Evolutionary conservation across 2,329 filamentous ascomycete species (phyloP).

Genomic region (Colletotrichum musicola): DNA sequence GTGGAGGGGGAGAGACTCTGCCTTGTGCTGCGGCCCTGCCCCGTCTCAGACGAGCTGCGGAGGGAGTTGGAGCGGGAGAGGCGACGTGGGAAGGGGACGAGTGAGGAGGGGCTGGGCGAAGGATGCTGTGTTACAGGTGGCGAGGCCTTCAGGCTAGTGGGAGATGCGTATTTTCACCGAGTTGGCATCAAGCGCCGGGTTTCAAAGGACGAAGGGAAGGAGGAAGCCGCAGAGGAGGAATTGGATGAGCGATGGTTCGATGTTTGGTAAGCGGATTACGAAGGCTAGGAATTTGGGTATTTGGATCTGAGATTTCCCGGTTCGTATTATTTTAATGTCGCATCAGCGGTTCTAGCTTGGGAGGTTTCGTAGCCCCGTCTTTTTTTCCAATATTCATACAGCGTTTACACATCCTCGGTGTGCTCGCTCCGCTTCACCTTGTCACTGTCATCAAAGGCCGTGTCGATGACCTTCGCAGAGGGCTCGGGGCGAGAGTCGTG

Average conservation of each 20-base stretch:
- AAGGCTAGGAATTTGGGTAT: no score
- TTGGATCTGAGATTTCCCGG: no score
- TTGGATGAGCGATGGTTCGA: not conserved
- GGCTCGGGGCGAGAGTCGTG: conserved; percentile 26
- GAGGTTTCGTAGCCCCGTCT: no score
- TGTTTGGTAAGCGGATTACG: no score
- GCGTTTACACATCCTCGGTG: conserved; percentile 15
- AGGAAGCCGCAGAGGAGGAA: not conserved
- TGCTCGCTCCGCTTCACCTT: conserved; percentile 29
- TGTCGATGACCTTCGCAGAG: conserved; percentile 20
- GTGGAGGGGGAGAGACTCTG: not conserved
- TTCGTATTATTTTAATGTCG: no score
- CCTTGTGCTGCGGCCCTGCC: not conserved
- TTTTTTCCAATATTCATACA: not conserved
- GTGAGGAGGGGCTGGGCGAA: not conserved
- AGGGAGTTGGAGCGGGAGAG: not conserved
- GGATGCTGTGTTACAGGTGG: not conserved
- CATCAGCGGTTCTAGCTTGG: no score
- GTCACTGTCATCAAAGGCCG: conserved; percentile 11
- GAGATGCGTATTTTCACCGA: not conserved
- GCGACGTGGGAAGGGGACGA: not conserved
- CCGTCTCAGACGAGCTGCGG: not conserved
- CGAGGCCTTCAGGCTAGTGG: not conserved
- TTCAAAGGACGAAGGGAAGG: not conserved
- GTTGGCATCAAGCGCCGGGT: not conserved